These are phyloP conservation scores for Piloderma croceum DNA, from an alignment of 768 basidiomycete species.

Conservation along the genomic window DNA sequence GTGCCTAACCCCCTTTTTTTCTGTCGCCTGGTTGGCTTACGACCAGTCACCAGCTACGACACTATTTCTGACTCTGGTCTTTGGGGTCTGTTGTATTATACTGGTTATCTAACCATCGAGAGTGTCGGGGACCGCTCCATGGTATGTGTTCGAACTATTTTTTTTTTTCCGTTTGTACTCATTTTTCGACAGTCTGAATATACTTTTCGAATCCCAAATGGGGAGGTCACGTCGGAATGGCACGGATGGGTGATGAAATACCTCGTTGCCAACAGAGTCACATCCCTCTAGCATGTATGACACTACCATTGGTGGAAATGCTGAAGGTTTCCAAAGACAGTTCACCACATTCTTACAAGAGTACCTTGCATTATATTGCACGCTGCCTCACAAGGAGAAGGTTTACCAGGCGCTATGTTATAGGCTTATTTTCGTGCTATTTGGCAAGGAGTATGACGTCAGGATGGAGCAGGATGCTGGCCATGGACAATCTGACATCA, in stretches of 20 bases:
- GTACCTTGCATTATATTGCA: too few relatives aligned
- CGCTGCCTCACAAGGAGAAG: too few relatives aligned
- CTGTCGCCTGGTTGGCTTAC: slow-evolving; percentile 9
- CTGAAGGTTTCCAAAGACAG: too few relatives aligned
- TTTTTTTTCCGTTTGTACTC: slow-evolving; percentile 3
- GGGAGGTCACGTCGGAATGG: slow-evolving; percentile 9
- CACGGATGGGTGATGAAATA: slow-evolving; percentile 3
- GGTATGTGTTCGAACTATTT: slow-evolving; percentile 5
- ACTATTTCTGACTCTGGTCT: slow-evolving; percentile 9
- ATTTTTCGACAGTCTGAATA: slow-evolving; percentile 8
- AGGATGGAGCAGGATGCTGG: too few relatives aligned
- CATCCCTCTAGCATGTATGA: too few relatives aligned
- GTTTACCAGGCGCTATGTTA: too few relatives aligned
- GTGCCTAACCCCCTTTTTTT: slow-evolving; percentile 6
- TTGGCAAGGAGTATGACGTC: too few relatives aligned
- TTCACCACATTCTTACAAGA: too few relatives aligned
- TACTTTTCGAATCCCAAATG: slow-evolving; percentile 10
- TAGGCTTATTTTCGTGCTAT: too few relatives aligned
- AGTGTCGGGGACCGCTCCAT: slow-evolving; percentile 3
- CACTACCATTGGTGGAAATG: too few relatives aligned
- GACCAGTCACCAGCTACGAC: slow-evolving; percentile 7
- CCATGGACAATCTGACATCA: too few relatives aligned
- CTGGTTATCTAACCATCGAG: slow-evolving; percentile 8
- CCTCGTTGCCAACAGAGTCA: too few relatives aligned
- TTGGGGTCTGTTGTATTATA: slow-evolving; percentile 11